Evolutionary conservation across 176 grass and related monocot genomes (phyloP), one percentile per base, ranked within the genome.

Genomic region (Ensete glaucum): DNA sequence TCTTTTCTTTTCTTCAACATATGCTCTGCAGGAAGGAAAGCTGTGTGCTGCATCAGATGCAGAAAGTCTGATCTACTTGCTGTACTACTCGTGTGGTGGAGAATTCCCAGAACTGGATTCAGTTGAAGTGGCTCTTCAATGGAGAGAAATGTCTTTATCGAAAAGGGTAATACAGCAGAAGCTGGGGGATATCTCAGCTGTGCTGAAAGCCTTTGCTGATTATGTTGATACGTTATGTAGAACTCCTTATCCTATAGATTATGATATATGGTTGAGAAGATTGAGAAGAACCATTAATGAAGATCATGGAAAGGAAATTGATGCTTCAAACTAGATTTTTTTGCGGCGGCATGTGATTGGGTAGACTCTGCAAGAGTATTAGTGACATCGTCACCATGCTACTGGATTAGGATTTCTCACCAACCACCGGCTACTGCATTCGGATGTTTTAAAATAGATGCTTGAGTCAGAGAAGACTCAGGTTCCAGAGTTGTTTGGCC

Each of bases 191-290:
- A 70, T 91, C 49, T 91, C 95, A 79, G 95, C 90, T 43, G 95
- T 93, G 70, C 70, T 99, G 74, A 99, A 99, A 88, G 95, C 95
- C 19, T 99, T 94, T 81, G 90, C 88, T 9, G 95, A 99, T 89
- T 99, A 99, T 84, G 95, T 91, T 55, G 95, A 99, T 80, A 98
- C 90, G 73, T 82, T 98, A 50, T 98, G 94, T 15, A 90, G 94
- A n/a, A 97, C 90, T 4, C 90, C 94, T 11, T 98, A 98, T 72
- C 79, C 82, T 4, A 98, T 98, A 81, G 85, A 98, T 81, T 98
- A 98, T 69, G 90, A 98, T 11, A 98, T 98, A 77, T 98, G 94
- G 94, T 89, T 98, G 76, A 90, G 86, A 83, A 86, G 88, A 73
- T 82, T 98, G 63, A 81, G 85, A 73, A 90, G 85, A 85, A 85